Percentiles rank a stretch among this genome's conserved stretches.
Evolutionary conservation across 2,329 filamentous ascomycete genomes (phyloP).

Genomic region (Aspergillus fumigatiaffinis): DNA sequence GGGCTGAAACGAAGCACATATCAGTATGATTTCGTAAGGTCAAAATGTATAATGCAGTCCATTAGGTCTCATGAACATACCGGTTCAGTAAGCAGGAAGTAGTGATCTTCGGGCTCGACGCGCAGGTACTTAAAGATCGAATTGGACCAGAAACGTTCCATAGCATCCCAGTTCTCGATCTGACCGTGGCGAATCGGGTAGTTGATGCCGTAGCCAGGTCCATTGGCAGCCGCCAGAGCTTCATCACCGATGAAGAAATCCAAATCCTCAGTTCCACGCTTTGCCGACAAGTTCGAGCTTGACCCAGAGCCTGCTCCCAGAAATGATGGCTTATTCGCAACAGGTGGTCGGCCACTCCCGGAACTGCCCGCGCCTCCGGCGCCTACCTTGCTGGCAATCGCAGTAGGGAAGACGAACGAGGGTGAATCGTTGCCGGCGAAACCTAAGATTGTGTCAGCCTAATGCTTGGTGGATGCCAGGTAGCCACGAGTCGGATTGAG

Average conservation of each 20-base stretch:
- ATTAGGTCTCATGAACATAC: conserved; percentile 49
- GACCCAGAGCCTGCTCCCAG: conserved; percentile 85
- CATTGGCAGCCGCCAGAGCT: conserved; percentile 75
- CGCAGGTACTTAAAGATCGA: conserved; percentile 99
- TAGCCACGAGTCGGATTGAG: conserved; percentile 3
- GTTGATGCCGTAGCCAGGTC: conserved; percentile 92
- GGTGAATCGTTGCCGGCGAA: conserved; percentile 99
- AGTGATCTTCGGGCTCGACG: conserved; percentile 97
- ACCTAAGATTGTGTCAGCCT: conserved; percentile 55
- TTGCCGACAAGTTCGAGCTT: conserved; percentile 76
- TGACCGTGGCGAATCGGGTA: conserved; percentile 98
- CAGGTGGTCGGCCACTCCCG: conserved; percentile 81
- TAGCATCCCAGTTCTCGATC: conserved; percentile 99
- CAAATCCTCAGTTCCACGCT: conserved; percentile 94
- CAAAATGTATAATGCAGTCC: background rate
- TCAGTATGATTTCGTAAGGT: background rate
- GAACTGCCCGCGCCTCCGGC: conserved; percentile 65
- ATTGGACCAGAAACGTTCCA: conserved; percentile 99
- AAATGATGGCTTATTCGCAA: conserved; percentile 93
- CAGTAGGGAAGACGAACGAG: conserved; percentile 98
- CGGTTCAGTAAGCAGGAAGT: conserved; percentile 95
- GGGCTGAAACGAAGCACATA: conserved; percentile 54
- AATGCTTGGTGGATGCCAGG: conserved; percentile 11
- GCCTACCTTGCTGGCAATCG: conserved; percentile 89
- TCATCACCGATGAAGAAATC: conserved; percentile 99